These are phyloP conservation scores for Edaphochlamys debaryana DNA, from an alignment of 139 green algal genomes.

Conservation along the genomic window DNA sequence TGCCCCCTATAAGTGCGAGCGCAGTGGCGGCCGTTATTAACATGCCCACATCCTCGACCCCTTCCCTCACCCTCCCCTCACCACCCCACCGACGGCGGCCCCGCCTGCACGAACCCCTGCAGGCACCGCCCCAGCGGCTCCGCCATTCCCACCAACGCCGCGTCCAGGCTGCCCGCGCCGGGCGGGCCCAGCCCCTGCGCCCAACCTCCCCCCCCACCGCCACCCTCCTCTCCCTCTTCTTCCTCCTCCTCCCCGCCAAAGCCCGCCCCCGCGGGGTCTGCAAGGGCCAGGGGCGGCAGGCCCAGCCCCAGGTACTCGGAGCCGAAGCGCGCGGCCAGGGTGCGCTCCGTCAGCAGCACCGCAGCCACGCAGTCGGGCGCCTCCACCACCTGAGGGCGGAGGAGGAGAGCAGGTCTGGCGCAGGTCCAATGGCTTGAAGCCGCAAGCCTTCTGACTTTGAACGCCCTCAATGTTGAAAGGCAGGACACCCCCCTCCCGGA, in stretches of 20 bases:
- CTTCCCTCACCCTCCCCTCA: no score
- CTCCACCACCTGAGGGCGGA: conserved; percentile 10
- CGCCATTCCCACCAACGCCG: not conserved
- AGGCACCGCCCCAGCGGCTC: conserved; percentile 7
- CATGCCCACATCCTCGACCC: no score
- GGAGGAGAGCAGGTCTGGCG: not conserved
- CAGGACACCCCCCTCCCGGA: not conserved
- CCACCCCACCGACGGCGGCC: no score
- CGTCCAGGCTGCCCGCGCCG: not conserved
- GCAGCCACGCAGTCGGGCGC: conserved; percentile 32
- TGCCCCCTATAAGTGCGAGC: no score
- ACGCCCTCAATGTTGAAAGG: no score
- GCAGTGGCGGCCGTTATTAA: no score
- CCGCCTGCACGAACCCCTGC: conserved; percentile 25
- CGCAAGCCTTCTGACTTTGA: no score
- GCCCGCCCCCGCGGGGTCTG: no score
- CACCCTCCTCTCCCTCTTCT: not conserved
- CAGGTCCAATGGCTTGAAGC: no score
- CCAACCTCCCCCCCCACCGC: no score
- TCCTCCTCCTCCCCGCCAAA: not conserved
- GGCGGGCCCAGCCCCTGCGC: not conserved
- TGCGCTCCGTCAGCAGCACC: conserved; percentile 25
- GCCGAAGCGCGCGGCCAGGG: conserved; percentile 13
- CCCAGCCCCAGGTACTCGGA: conserved; percentile 21
- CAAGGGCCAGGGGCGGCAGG: conserved; percentile 14